Conservation (phyloP, 2,329 filamentous ascomycete genomes). For the Thelonectria olida region DNA sequence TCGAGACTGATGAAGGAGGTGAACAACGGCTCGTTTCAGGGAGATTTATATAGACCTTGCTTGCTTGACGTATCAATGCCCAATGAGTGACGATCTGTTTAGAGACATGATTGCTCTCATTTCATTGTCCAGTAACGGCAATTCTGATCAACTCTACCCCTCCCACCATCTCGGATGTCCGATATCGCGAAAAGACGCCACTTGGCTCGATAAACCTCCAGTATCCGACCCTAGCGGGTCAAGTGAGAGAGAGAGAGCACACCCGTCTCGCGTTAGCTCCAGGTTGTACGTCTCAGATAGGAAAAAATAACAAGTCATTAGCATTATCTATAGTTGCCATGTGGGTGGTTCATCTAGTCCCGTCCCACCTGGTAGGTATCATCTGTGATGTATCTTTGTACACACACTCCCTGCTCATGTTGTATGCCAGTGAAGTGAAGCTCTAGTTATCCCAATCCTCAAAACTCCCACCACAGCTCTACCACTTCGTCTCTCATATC, state of each 20-base stretch:
- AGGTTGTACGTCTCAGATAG: not conserved
- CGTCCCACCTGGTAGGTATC: constrained; percentile 33
- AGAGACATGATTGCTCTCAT: no score
- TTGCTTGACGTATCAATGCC: not conserved
- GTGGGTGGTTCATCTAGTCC: constrained; percentile 27
- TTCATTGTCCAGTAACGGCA: not conserved
- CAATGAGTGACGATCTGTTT: no score
- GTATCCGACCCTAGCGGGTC: constrained; percentile 9
- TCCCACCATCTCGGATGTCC: constrained; percentile 2
- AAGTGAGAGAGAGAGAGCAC: constrained; percentile 7
- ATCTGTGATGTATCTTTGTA: constrained; percentile 29
- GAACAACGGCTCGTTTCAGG: not conserved
- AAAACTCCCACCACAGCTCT: constrained; percentile 57
- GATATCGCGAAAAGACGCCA: constrained; percentile 19
- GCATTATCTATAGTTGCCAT: constrained; percentile 32
- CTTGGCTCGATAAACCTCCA: constrained; percentile 9
- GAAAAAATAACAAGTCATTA: constrained; percentile 33
- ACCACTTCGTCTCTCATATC: constrained; percentile 54
- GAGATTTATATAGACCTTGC: not conserved
- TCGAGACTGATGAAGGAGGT: not conserved
- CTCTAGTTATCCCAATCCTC: constrained; percentile 9
- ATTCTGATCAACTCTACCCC: not conserved
- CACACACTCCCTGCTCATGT: constrained; percentile 23
- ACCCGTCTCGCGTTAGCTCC: no score
- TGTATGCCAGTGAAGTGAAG: constrained; percentile 3